phyloP scores from a whole-genome alignment of 108 stramenopile species.

The Aurantiochytrium sp. region DNA sequence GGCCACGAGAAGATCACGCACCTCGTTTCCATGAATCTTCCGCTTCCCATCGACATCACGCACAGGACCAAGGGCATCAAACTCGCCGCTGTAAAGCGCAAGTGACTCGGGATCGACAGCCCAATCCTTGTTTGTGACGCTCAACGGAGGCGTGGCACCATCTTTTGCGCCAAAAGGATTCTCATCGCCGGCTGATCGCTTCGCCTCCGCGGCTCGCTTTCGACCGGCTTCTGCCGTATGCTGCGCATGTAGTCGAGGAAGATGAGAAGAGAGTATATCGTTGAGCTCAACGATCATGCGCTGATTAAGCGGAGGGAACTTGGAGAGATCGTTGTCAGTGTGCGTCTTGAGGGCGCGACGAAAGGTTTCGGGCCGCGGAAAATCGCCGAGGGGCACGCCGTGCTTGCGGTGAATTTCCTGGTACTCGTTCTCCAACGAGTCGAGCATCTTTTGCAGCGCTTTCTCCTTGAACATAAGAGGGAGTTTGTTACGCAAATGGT shows the following conservation, averaged over 20 bases:
- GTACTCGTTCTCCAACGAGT: conserved; percentile 39
- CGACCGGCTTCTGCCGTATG: neutral
- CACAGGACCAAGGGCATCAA: neutral
- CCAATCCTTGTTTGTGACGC: neutral
- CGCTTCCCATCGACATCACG: neutral
- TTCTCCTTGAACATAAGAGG: conserved; percentile 35
- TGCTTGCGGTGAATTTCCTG: conserved; percentile 45
- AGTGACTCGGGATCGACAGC: neutral
- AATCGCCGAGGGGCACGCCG: conserved; percentile 51
- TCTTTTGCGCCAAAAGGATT: neutral
- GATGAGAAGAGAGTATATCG: neutral
- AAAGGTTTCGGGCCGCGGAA: conserved; percentile 44
- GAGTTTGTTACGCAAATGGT: conserved; percentile 46
- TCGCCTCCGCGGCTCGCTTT: neutral
- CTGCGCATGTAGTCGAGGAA: conserved; percentile 19
- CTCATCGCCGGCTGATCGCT: neutral
- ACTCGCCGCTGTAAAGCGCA: neutral
- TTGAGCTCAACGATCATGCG: conserved; percentile 26
- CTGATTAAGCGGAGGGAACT: conserved; percentile 22
- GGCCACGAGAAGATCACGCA: conserved; percentile 65
- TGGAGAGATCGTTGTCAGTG: neutral
- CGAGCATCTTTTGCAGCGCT: conserved; percentile 33
- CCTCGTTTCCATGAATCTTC: neutral
- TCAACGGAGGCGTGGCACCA: neutral
- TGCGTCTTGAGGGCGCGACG: conserved; percentile 1